These are phyloP conservation scores for Stephanodiscus minutulus DNA, from an alignment of 108 stramenopile species.

Conservation along the genomic window DNA sequence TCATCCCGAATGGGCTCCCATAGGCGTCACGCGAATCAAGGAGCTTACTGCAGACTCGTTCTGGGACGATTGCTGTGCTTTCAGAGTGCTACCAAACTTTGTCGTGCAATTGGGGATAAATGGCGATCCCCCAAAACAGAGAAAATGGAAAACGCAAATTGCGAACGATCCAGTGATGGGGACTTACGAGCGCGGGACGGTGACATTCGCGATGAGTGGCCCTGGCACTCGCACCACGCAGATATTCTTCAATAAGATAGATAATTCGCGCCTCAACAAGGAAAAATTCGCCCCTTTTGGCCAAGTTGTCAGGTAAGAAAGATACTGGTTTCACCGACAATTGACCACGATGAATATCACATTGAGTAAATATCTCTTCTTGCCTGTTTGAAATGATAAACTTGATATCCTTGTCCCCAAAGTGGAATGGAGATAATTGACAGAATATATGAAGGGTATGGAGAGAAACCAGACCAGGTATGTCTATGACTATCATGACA, in stretches of 20 bases:
- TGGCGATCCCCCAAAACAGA: slow-evolving; percentile 60
- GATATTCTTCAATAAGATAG: slow-evolving; percentile 84
- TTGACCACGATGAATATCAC: background rate
- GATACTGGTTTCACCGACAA: background rate
- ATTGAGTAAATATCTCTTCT: background rate
- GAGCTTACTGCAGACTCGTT: slow-evolving; percentile 54
- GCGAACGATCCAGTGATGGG: slow-evolving; percentile 83
- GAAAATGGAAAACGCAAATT: slow-evolving; percentile 45
- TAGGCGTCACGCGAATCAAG: slow-evolving; percentile 73
- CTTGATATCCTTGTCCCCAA: background rate
- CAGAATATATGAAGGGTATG: slow-evolving; percentile 70
- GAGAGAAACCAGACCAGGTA: slow-evolving; percentile 62
- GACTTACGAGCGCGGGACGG: slow-evolving; percentile 77
- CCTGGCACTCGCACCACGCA: slow-evolving; percentile 85
- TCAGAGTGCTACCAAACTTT: slow-evolving; percentile 76
- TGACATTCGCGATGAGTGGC: slow-evolving; percentile 86
- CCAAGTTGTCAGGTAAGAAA: slow-evolving; percentile 52
- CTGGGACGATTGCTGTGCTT: slow-evolving; percentile 63
- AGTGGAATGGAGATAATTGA: slow-evolving; percentile 82
- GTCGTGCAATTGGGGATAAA: slow-evolving; percentile 88
- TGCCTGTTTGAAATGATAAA: background rate
- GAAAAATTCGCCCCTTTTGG: slow-evolving; percentile 89
- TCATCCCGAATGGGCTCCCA: slow-evolving; percentile 75
- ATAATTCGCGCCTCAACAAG: slow-evolving; percentile 79
- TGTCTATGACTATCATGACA: background rate